These are phyloP conservation scores for Tetracladium marchalianum DNA, from an alignment of 495 filamentous ascomycete species.

Conservation along the genomic window DNA sequence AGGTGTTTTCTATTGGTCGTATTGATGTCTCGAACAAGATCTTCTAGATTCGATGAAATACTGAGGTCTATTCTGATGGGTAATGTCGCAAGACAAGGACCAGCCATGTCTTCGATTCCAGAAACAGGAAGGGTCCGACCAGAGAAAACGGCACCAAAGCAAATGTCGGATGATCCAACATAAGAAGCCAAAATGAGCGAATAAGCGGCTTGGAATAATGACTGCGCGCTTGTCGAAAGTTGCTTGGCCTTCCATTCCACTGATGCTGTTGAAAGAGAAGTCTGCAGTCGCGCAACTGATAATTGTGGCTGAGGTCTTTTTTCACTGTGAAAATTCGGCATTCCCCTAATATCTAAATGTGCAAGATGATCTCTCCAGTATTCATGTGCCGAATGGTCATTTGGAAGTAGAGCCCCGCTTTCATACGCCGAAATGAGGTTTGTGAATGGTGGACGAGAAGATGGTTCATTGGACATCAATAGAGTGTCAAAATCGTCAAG, in stretches of 20 bases:
- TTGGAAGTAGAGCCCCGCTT: constrained; percentile 9
- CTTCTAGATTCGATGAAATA: constrained; percentile 34
- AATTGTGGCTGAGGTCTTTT: constrained; percentile 7
- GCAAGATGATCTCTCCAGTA: constrained; percentile 48
- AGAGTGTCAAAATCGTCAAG: constrained; percentile 48
- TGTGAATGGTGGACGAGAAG: constrained; percentile 40
- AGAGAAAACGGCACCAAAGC: constrained; percentile 67
- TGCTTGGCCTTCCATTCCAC: constrained; percentile 20
- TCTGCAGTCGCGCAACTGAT: constrained; percentile 2
- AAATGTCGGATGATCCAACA: constrained; percentile 53
- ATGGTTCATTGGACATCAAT: constrained; percentile 18
- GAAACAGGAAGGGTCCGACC: constrained; percentile 58
- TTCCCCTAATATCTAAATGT: constrained; percentile 26
- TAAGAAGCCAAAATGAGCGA: constrained; percentile 53
- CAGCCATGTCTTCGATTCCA: constrained; percentile 59
- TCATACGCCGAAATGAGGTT: constrained; percentile 32
- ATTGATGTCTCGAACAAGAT: constrained; percentile 52
- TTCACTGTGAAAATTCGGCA: constrained; percentile 34
- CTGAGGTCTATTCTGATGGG: constrained; percentile 50
- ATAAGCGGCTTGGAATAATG: constrained; percentile 62
- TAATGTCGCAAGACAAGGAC: constrained; percentile 60
- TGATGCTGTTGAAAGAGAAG: constrained; percentile 12
- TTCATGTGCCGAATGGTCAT: constrained; percentile 25
- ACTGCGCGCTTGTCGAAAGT: constrained; percentile 36
- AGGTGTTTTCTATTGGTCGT: constrained; percentile 49